These are phyloP conservation scores for Pseudogymnoascus sp. DNA, from an alignment of 2,329 filamentous ascomycete species.

Conservation along the genomic window DNA sequence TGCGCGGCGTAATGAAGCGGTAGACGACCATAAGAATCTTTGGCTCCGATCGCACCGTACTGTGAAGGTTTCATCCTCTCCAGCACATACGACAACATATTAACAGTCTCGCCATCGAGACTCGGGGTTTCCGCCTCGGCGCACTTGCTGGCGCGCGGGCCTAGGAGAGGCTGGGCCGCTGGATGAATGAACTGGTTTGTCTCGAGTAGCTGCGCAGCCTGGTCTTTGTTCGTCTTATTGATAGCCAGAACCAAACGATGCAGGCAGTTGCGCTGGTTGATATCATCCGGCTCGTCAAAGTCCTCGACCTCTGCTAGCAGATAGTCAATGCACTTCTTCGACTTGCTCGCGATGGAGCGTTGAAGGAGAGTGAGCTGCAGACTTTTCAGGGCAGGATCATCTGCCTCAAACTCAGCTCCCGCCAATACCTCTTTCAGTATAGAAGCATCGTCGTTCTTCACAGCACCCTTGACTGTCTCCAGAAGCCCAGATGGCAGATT, in stretches of 20 bases:
- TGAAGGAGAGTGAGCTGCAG: constrained; percentile 75
- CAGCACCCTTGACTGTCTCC: constrained; percentile 63
- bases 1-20: constrained; percentile 92
- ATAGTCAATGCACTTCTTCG: constrained; percentile 60
- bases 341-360: constrained; percentile 61
- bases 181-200: constrained; percentile 61
- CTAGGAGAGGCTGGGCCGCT: constrained; percentile 56
- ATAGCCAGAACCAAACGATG: constrained; percentile 90
- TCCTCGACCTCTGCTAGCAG: constrained; percentile 61
- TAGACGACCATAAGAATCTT: constrained; percentile 72
- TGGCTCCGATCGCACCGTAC: constrained; percentile 54
- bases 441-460: constrained; percentile 57
- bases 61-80: constrained; percentile 62
- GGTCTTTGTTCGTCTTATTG: constrained; percentile 54
- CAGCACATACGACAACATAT: constrained; percentile 54
- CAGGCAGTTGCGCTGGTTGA: constrained; percentile 88
- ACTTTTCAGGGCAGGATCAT: constrained; percentile 49
- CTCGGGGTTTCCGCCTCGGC: constrained; percentile 59
- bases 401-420: constrained; percentile 46
- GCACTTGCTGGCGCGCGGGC: constrained; percentile 52
- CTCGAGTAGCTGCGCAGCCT: constrained; percentile 36
- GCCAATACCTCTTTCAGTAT: constrained; percentile 48
- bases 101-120: constrained; percentile 67
- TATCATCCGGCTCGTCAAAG: constrained; percentile 80
- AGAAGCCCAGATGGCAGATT: constrained; percentile 60